These are phyloP conservation scores for Millerozyma miso DNA, from an alignment of 805 yeast genomes.

Conservation along the genomic window DNA sequence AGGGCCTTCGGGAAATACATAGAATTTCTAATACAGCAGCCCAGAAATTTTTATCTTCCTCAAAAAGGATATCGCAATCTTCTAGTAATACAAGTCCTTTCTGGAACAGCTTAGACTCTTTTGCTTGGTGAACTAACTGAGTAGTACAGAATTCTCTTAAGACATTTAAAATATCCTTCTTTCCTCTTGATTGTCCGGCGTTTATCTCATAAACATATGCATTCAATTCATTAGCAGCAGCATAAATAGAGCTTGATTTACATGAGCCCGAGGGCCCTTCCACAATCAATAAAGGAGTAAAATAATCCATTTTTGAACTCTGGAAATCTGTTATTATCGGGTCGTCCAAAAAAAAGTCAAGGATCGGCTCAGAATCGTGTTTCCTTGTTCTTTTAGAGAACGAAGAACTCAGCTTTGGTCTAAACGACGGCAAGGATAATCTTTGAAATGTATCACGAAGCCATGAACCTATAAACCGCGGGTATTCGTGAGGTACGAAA, in stretches of 20 bases:
- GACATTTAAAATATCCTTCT: constrained; percentile 60
- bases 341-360: neutral
- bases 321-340: neutral
- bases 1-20: constrained; percentile 61
- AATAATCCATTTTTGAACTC: constrained; percentile 21
- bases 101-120: constrained; percentile 30
- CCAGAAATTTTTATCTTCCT: constrained; percentile 82
- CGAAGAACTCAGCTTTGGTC: constrained; percentile 23
- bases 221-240: constrained; percentile 55
- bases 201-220: constrained; percentile 83
- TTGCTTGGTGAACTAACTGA: constrained; percentile 56
- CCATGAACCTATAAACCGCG: constrained; percentile 33
- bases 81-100: constrained; percentile 75
- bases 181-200: constrained; percentile 66
- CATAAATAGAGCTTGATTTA: constrained; percentile 69
- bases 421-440: constrained; percentile 25
- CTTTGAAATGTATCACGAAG: constrained; percentile 34
- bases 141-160: constrained; percentile 82
- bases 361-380: neutral
- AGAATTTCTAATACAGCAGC: constrained; percentile 58
- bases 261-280: constrained; percentile 75
- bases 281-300: constrained; percentile 61
- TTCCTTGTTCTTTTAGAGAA: constrained; percentile 21
- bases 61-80: constrained; percentile 79
- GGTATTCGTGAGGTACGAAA: constrained; percentile 24